Conservation (phyloP, 805 yeast species). For the Grigorovia transvaalensis region DNA sequence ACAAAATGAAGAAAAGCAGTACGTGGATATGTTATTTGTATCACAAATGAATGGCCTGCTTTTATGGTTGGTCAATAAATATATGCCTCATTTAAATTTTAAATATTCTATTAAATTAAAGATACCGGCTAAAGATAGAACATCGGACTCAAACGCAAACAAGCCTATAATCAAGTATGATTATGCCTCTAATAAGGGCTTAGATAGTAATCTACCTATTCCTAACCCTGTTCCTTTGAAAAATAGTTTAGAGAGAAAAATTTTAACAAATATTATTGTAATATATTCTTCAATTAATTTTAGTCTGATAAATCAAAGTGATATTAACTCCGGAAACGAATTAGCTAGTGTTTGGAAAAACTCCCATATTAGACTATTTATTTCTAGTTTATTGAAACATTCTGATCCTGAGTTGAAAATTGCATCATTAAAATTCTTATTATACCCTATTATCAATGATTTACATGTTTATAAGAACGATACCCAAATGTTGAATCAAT, state of each 20-base stretch:
- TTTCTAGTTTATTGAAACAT: slow-evolving; percentile 17
- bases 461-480: slow-evolving; percentile 8
- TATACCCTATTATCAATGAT: slow-evolving; percentile 11
- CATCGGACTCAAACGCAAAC: background rate
- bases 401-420: slow-evolving; percentile 15
- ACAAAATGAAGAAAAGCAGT: background rate
- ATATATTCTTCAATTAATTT: slow-evolving; percentile 6
- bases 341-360: slow-evolving; percentile 8
- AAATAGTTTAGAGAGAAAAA: slow-evolving; percentile 12
- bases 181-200: slow-evolving; percentile 11
- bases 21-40: background rate
- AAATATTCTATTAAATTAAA: slow-evolving; percentile 11
- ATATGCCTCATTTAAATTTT: slow-evolving; percentile 11
- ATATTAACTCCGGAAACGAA: background rate
- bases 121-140: background rate
- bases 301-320: background rate
- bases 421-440: slow-evolving; percentile 13
- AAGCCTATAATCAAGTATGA: slow-evolving; percentile 6
- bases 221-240: slow-evolving; percentile 17
- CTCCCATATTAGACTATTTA: slow-evolving; percentile 11
- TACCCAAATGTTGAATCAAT: slow-evolving; percentile 9
- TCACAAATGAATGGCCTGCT: slow-evolving; percentile 7
- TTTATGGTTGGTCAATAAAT: slow-evolving; percentile 9
- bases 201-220: slow-evolving; percentile 7
- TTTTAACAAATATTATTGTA: slow-evolving; percentile 12